Base-by-base conservation (phyloP, 345 rosid genomes). In the Citrus medica region DNA sequence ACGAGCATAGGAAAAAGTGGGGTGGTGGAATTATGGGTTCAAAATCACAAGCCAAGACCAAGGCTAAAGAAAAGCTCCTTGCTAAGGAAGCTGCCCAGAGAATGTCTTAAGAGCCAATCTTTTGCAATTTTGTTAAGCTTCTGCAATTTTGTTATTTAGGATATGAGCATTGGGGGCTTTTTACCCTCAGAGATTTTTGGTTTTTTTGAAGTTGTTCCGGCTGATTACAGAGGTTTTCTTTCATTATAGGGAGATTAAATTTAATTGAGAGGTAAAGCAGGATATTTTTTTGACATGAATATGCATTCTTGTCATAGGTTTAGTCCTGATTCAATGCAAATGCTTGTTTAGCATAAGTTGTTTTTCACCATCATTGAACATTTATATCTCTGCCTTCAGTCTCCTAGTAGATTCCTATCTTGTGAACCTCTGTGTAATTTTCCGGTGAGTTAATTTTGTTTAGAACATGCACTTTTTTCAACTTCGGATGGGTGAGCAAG, bases 1-100 rank as follows among this genome's bases (percentile, higher is more conserved):
- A 91, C 0, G 94, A 90, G 83, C 81, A 88, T 81, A 82, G 95
- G 22, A 91, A 93, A 88, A 93, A 84, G 84, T 93, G 96, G 94
- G 96, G 96, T 7, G 94, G 98, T 17, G 96, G 98, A 2, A 87
- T 92, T 32, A 93, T 92, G 98, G 98, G 98, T 3, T 88, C 96
- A n/a, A 93, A 93, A 81, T 92, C 98, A 3, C 93, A 89, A 86
- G 93, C 96, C 33, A 89, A 85, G 81, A 89, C 91, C 67, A 92
- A 90, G 80, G 96, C 98, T 10, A 89, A 84, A 71, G 92, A 93
- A 79, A 90, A 80, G 69, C 17, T 93, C 53, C 69, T 92, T 19
- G 97, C 96, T 10, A 92, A 90, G 87, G 94, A 93, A 70, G 90
- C 89, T 40, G 94, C 96, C 7, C 93, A 93, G 53, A 93, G 96